These are phyloP conservation scores for Cystoisospora suis DNA, from an alignment of 169 alveolate genomes.

Conservation along the genomic window DNA sequence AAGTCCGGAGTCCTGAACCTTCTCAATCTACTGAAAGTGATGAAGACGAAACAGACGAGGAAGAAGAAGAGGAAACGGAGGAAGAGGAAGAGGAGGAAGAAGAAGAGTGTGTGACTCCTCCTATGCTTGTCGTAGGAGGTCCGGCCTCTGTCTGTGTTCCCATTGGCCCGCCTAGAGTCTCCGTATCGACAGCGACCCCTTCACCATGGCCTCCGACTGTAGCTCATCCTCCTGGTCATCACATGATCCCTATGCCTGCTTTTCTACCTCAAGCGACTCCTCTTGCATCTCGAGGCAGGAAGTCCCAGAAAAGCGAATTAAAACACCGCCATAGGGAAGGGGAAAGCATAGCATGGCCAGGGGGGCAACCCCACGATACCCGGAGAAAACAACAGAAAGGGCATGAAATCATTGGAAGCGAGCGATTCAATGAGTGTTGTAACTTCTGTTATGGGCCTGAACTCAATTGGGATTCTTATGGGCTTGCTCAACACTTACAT, in stretches of 20 bases:
- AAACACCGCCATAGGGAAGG: neutral
- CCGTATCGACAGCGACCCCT: neutral
- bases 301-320: neutral
- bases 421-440: neutral
- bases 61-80: neutral
- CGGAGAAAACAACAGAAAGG: too few species aligned
- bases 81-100: neutral
- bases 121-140: neutral
- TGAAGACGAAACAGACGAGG: neutral
- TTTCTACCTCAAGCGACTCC: neutral
- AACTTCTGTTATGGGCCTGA: neutral
- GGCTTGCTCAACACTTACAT: neutral
- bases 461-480: neutral
- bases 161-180: neutral
- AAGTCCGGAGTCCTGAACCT: too few species aligned
- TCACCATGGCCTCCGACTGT: neutral
- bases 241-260: neutral
- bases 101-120: neutral
- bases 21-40: neutral
- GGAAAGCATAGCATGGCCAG: too few species aligned
- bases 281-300: neutral
- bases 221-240: neutral
- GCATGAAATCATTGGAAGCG: neutral
- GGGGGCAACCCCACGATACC: too few species aligned
- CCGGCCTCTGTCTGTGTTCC: neutral